Conservation (phyloP, 2,329 filamentous ascomycete species). For the Monosporascus sp. region DNA sequence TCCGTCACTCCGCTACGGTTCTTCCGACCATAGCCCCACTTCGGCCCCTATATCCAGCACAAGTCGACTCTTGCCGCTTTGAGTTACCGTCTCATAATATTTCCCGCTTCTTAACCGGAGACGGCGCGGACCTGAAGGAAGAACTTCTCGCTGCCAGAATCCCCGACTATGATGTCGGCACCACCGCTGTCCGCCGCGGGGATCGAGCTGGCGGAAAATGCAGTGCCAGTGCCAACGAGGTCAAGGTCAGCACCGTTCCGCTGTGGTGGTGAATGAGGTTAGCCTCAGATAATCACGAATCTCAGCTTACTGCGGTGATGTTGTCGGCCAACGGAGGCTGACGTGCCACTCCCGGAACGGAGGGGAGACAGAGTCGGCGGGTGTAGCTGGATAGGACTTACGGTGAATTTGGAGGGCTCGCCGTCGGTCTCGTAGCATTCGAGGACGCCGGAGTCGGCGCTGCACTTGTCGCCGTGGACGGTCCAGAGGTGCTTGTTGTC, state of each 20-base stretch:
- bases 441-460: slow-evolving; percentile 1
- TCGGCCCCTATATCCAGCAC: no score
- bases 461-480: slow-evolving; percentile 1
- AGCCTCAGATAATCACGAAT: background rate
- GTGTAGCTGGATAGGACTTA: background rate
- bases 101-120: background rate
- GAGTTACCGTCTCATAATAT: no score
- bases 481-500: slow-evolving; percentile 1
- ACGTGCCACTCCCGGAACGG: background rate
- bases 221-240: slow-evolving; percentile 2
- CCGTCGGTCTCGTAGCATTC: slow-evolving; percentile 1
- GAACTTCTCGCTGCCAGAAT: slow-evolving; percentile 3
- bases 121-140: slow-evolving; percentile 2
- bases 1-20: no score
- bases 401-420: background rate
- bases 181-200: background rate
- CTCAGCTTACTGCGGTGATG: background rate
- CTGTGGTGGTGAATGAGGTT: background rate
- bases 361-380: no score
- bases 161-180: slow-evolving; percentile 2
- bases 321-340: background rate
- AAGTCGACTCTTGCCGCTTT: no score
- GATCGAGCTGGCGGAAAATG: slow-evolving; percentile 3
- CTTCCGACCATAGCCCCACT: no score
- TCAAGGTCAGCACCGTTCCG: slow-evolving; percentile 3